Conservation (phyloP, 208 protist genomes). For the Herpetomonas tarakana region DNA sequence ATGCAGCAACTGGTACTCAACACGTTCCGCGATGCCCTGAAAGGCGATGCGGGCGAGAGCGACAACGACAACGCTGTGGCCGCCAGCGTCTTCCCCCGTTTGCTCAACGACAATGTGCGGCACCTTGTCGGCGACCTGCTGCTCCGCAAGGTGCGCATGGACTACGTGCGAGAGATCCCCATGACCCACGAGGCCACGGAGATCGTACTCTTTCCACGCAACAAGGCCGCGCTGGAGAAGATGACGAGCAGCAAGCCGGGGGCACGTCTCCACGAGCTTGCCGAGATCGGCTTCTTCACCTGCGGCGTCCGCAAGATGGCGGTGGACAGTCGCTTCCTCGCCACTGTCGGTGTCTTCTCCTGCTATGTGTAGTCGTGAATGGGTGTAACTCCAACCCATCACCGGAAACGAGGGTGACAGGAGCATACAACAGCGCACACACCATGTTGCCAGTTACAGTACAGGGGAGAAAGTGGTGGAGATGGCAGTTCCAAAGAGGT, state of each 20-base stretch:
- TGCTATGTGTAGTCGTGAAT: neutral
- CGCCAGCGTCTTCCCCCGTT: conserved; percentile 23
- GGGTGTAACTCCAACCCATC: no score
- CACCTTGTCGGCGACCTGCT: conserved; percentile 40
- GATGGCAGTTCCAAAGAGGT: neutral
- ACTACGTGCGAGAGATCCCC: conserved; percentile 68
- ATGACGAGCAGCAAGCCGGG: neutral
- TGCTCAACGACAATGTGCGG: conserved; percentile 21
- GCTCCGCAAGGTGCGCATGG: conserved; percentile 51
- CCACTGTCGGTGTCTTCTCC: conserved; percentile 33
- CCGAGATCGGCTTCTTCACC: conserved; percentile 41
- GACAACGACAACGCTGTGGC: conserved; percentile 4
- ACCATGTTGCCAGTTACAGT: no score
- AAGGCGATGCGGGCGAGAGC: neutral
- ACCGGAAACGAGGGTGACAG: no score
- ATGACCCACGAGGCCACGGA: conserved; percentile 25
- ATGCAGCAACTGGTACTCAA: conserved; percentile 50
- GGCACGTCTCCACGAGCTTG: conserved; percentile 6
- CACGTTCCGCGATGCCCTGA: conserved; percentile 39
- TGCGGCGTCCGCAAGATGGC: conserved; percentile 22
- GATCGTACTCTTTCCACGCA: conserved; percentile 26
- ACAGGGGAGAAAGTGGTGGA: neutral
- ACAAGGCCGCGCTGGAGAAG: conserved; percentile 1
- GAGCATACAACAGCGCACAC: no score
- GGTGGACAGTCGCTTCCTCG: conserved; percentile 17